Evolutionary conservation across 148 eudicot species (phyloP).

Genomic region (Gaultheria prostrata): DNA sequence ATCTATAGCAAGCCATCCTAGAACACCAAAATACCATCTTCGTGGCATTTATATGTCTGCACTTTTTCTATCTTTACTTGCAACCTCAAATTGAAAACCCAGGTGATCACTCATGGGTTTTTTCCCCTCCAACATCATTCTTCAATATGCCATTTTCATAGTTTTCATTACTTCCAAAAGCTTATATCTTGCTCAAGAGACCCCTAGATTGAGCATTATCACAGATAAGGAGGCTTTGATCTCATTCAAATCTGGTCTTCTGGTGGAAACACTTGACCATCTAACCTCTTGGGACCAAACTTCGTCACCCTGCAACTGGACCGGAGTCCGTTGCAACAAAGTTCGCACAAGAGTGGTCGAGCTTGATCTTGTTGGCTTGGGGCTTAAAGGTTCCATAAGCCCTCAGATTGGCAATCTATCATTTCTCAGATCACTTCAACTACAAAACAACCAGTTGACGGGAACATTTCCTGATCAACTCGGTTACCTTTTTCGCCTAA

Average conservation of each 20-base stretch:
- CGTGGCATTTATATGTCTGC: too few species aligned
- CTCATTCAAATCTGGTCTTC: background rate
- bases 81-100: background rate
- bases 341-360: conserved; percentile 26
- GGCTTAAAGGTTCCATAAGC: conserved; percentile 27
- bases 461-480: conserved; percentile 25
- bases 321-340: conserved; percentile 25
- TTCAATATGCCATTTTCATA: background rate
- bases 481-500: conserved; percentile 24
- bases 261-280: too few species aligned
- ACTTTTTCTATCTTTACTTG: background rate
- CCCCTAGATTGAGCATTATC: background rate
- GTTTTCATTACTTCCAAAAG: background rate
- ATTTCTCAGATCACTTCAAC: conserved; percentile 30
- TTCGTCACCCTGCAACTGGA: conserved; percentile 38
- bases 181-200: background rate
- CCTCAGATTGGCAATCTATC: conserved; percentile 36
- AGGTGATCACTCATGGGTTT: background rate
- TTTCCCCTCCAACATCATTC: background rate
- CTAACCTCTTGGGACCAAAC: conserved; percentile 27
- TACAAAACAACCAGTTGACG: conserved; percentile 27
- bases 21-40: too few species aligned
- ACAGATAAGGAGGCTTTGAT: conserved; percentile 33
- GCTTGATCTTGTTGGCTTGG: conserved; percentile 29
- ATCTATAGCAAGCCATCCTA: too few species aligned